Percentiles rank a stretch among this genome's conserved stretches.
These are phyloP conservation scores for Strigomonas culicis DNA, from an alignment of 208 protist genomes.

Conservation along the genomic window DNA sequence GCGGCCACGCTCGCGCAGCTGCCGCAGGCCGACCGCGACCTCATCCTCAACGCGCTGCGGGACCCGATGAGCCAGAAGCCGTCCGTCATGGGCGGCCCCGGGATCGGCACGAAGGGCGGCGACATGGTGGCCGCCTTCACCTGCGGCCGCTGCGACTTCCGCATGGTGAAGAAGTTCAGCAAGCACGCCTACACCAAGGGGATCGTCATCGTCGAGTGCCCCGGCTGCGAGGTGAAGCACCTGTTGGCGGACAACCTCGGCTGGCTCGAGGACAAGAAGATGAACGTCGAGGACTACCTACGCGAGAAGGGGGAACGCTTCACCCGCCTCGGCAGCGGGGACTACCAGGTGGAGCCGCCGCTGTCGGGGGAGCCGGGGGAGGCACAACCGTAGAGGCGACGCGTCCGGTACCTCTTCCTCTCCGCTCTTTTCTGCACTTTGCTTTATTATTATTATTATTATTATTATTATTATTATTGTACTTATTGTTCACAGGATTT, in stretches of 20 bases:
- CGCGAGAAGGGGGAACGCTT: constrained; percentile 70
- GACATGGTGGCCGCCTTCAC: constrained; percentile 91
- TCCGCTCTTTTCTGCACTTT: not conserved
- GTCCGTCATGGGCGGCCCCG: constrained; percentile 74
- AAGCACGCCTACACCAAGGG: constrained; percentile 91
- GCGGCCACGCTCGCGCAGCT: constrained; percentile 27
- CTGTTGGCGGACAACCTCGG: constrained; percentile 91
- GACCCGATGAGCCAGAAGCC: constrained; percentile 34
- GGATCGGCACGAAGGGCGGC: constrained; percentile 65
- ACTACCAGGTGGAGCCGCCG: constrained; percentile 39
- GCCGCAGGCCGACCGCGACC: constrained; percentile 47
- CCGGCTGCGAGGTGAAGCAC: constrained; percentile 79
- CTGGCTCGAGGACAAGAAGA: constrained; percentile 76
- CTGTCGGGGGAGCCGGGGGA: not conserved
- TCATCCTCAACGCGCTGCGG: constrained; percentile 56
- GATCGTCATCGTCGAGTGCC: constrained; percentile 91
- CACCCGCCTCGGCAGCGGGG: constrained; percentile 50
- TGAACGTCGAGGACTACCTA: constrained; percentile 85
- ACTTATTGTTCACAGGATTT: not conserved
- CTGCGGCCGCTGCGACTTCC: constrained; percentile 80
- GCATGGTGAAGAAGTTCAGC: constrained; percentile 89
- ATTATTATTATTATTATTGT: not conserved
- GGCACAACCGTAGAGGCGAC: not conserved
- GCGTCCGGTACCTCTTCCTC: not conserved
- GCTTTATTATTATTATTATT: constrained; percentile 1